Percentiles rank a stretch among this genome's conserved stretches.
Conservation (phyloP, 768 basidiomycete genomes). For the Gyrodon lividus region DNA sequence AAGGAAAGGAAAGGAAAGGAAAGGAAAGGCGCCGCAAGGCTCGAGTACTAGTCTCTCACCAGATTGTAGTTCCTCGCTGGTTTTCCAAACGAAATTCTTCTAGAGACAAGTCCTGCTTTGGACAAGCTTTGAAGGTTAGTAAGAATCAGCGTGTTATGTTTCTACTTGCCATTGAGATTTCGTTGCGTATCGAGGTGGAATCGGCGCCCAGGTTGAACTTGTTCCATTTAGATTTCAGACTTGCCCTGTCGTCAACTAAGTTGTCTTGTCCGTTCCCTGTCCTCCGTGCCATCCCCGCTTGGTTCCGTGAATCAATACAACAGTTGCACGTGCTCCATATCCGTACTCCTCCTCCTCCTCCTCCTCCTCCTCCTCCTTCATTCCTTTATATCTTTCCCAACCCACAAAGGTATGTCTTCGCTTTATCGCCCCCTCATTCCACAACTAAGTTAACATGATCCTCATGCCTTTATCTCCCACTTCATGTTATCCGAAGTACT, state of each 20-base stretch:
- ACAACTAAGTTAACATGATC: slow-evolving; percentile 5
- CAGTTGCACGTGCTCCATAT: slow-evolving; percentile 9
- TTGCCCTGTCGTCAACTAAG: not conserved
- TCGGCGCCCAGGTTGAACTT: not conserved
- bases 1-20: slow-evolving; percentile 1
- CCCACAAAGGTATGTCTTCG: slow-evolving; percentile 11
- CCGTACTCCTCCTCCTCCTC: not conserved
- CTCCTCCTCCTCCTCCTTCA: not conserved
- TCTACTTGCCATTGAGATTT: not conserved
- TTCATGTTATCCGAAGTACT: slow-evolving; percentile 22
- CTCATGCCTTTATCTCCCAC: slow-evolving; percentile 22
- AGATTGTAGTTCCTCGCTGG: slow-evolving; percentile 2
- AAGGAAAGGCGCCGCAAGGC: slow-evolving; percentile 3
- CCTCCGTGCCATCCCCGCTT: slow-evolving; percentile 8
- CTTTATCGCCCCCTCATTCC: not conserved
- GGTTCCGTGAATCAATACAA: slow-evolving; percentile 5
- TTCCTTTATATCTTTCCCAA: slow-evolving; percentile 7
- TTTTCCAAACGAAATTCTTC: slow-evolving; percentile 3
- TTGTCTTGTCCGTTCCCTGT: slow-evolving; percentile 8
- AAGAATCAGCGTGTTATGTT: slow-evolving; percentile 6
- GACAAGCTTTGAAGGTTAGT: slow-evolving; percentile 10
- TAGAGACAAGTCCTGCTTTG: not conserved
- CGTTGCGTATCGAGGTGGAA: not conserved
- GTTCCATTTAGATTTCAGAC: not conserved
- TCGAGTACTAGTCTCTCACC: slow-evolving; percentile 10